Conservation (phyloP, 2,329 filamentous ascomycete species). For the Colletotrichum echinochloae region DNA sequence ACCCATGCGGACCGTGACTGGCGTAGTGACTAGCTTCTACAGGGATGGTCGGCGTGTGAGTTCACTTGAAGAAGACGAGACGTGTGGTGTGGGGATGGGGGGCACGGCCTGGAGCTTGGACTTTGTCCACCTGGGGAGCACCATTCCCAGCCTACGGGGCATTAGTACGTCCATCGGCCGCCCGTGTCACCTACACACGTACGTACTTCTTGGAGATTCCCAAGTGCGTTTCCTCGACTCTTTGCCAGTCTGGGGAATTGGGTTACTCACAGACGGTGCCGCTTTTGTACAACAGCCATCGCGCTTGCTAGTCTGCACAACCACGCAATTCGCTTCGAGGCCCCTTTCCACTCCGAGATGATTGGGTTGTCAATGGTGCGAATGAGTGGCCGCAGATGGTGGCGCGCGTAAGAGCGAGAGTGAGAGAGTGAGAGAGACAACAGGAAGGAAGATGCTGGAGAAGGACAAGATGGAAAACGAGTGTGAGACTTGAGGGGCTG, state of each 20-base stretch:
- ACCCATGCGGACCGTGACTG: slow-evolving; percentile 24
- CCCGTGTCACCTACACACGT: slow-evolving; percentile 16
- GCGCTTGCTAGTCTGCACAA: slow-evolving; percentile 12
- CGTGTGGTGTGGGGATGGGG: slow-evolving; percentile 32
- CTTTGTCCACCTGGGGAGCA: slow-evolving; percentile 24
- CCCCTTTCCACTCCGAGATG: slow-evolving; percentile 3
- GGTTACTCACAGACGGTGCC: slow-evolving; percentile 20
- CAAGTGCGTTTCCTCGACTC: neutral
- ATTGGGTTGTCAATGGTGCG: slow-evolving; percentile 1
- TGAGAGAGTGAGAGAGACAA: neutral
- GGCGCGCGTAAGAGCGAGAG: neutral
- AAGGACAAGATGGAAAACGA: neutral
- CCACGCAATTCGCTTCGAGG: slow-evolving; percentile 19
- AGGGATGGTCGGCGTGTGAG: slow-evolving; percentile 22
- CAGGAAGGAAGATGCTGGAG: neutral
- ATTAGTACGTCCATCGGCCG: slow-evolving; percentile 32
- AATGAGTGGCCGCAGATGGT: neutral
- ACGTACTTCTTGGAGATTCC: neutral
- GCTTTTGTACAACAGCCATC: slow-evolving; percentile 11
- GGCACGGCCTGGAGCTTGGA: slow-evolving; percentile 38
- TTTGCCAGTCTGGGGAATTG: slow-evolving; percentile 7
- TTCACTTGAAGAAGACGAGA: slow-evolving; percentile 36
- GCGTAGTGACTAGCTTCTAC: slow-evolving; percentile 25
- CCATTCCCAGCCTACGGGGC: slow-evolving; percentile 20
- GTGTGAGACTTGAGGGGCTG: neutral